Evolutionary conservation across 768 basidiomycete genomes (phyloP), one percentile per base, ranked within the genome.

Genomic region (Clitopilus hobsonii): DNA sequence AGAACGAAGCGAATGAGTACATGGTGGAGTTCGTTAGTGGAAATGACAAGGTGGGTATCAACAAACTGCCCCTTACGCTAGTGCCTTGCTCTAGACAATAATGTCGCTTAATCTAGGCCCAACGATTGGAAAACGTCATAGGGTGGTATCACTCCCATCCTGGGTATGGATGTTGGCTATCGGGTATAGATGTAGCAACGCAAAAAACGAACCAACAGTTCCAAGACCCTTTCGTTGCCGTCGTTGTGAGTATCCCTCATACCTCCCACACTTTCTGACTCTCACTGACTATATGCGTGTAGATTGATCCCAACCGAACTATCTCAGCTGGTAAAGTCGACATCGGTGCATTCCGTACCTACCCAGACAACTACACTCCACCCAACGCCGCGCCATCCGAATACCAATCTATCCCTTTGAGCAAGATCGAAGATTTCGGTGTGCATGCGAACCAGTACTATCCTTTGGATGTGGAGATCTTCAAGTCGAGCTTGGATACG

Each of bases 91-190:
- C 50, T 20, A 11, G 14, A 57, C 14, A 45, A 28, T 54, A 52
- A 49, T 32, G 57, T 0, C 30, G 11, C 52, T 25, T 50, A 53
- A 14, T 18, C 5, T 47, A 97, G 85, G 94, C 91, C 13, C 89
- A 87, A 51, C 76, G 94, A 64, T 75, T 84, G 49, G 94, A 96
- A 68, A 85, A 94, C 66, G 87, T 85, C 6, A 90, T 95, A 60
- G 94, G 94, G n/a, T 96, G 94, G 94, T 97, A 97, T 68, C 94
- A 97, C 69, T 96, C 94, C 14, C 97, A 99, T 74, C 97, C 97
- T 5, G 97, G 97, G 13, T 99, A 98, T 67, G 97, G 97, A 16
- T 99, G 97, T 70, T 99, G 97, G 97, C 74, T 99, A 7, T 98
- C 95, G 11, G 97, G 97, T 23, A 98, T 99, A 72, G 97, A 99